These are phyloP conservation scores for Cymodocea nodosa DNA, from an alignment of 116 monocot genomes.

Conservation along the genomic window DNA sequence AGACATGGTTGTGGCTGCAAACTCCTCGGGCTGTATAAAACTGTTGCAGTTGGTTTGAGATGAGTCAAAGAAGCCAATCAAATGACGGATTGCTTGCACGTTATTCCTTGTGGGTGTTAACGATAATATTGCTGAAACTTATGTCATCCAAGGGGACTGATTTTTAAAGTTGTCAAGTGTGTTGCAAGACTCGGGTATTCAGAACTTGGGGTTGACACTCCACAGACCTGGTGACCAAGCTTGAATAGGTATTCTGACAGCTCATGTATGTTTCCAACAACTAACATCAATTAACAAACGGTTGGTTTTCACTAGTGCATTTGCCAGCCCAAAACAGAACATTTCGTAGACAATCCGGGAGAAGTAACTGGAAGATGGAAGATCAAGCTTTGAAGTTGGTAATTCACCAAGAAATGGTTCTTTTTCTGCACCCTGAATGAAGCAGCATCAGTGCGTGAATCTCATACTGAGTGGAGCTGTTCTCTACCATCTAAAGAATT, in stretches of 20 bases:
- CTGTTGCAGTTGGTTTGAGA: conserved; percentile 64
- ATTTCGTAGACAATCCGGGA: not conserved
- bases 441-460: no score
- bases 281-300: not conserved
- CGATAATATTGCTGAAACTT: not conserved
- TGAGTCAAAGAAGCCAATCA: not conserved
- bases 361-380: not conserved
- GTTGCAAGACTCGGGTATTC: no score
- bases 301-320: not conserved
- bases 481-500: not conserved
- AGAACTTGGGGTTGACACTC: no score
- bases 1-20: conserved; percentile 74
- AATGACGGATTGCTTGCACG: not conserved
- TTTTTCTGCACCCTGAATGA: no score
- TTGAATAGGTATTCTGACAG: not conserved
- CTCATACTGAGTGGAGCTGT: no score
- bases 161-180: no score
- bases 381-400: not conserved
- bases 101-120: not conserved
- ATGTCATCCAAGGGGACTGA: no score
- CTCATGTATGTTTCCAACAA: not conserved
- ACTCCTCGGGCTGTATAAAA: conserved; percentile 77
- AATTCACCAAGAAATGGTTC: no score
- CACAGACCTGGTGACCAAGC: no score
- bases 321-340: not conserved